Conservation (phyloP, 2,329 filamentous ascomycete species). For the Cadophora sp. region DNA sequence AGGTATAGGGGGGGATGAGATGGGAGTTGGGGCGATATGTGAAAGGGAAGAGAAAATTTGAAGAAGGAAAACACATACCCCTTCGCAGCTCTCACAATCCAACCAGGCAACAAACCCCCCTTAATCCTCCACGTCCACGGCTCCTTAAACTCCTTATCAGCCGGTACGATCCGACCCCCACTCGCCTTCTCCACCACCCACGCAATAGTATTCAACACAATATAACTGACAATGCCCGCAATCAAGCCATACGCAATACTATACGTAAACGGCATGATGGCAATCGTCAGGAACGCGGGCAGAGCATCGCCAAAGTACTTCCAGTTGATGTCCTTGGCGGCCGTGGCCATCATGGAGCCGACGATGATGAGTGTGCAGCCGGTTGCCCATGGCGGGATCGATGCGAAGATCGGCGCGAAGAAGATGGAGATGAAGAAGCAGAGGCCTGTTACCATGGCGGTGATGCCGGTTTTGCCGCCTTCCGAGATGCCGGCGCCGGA, state of each 20-base stretch:
- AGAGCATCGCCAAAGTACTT: constrained; percentile 82
- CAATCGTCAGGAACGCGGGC: constrained; percentile 83
- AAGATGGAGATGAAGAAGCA: constrained; percentile 90
- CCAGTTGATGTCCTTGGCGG: constrained; percentile 88
- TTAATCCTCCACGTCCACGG: constrained; percentile 80
- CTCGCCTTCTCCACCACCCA: constrained; percentile 72
- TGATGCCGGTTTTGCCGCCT: constrained; percentile 83
- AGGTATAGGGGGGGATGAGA: too few species aligned
- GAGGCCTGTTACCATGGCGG: constrained; percentile 77
- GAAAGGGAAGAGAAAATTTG: not conserved
- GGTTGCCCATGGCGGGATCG: constrained; percentile 88
- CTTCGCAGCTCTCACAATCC: constrained; percentile 66
- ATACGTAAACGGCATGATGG: constrained; percentile 90
- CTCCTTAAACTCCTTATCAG: constrained; percentile 79
- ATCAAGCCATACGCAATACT: constrained; percentile 88
- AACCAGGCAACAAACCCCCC: constrained; percentile 78
- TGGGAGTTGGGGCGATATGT: too few species aligned
- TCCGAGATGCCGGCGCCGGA: constrained; percentile 91
- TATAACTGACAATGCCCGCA: constrained; percentile 77
- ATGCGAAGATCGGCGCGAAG: constrained; percentile 90
- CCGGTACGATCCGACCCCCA: constrained; percentile 73
- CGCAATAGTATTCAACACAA: constrained; percentile 73
- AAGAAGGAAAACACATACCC: constrained; percentile 44
- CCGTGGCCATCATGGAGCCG: constrained; percentile 82
- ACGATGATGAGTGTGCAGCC: constrained; percentile 86